Evolutionary conservation across 208 protist species (phyloP).

Genomic region (Wallacemonas sp.): DNA sequence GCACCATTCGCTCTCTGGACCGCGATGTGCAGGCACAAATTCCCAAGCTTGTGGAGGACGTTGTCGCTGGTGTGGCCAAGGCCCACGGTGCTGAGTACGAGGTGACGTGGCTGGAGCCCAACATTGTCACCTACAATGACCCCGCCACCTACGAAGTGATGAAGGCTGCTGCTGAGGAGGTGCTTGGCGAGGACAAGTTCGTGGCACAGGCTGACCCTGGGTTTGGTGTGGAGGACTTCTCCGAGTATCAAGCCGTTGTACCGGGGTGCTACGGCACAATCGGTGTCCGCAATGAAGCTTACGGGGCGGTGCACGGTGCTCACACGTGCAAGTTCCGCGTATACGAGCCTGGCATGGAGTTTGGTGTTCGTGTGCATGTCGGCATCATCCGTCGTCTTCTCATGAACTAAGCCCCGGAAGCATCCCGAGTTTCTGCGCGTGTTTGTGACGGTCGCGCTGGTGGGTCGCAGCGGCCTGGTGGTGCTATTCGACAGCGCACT

Average conservation of each 20-base stretch:
- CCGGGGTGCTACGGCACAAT: conserved; percentile 24
- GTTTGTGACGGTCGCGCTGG: no score
- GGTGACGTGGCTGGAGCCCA: conserved; percentile 34
- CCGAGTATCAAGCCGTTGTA: conserved; percentile 17
- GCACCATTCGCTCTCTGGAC: conserved; percentile 29
- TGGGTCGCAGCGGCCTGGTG: no score
- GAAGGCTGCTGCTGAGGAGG: conserved; percentile 21
- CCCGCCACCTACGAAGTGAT: conserved; percentile 32
- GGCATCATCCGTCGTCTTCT: no score
- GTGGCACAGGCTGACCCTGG: conserved; percentile 8
- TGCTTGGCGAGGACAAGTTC: conserved; percentile 14
- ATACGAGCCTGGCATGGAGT: conserved; percentile 26
- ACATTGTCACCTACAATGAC: conserved; percentile 56
- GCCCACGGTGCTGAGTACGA: conserved; percentile 19
- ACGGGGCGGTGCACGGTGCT: conserved; percentile 7
- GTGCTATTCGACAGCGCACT: no score
- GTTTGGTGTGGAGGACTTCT: conserved; percentile 21
- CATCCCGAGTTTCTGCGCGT: no score
- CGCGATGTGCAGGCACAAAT: conserved; percentile 18
- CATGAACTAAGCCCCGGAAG: no score
- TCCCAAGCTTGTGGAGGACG: conserved; percentile 18
- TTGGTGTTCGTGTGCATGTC: conserved; percentile 21
- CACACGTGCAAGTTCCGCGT: conserved; percentile 27
- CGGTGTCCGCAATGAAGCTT: conserved; percentile 8
- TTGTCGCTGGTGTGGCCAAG: conserved; percentile 24